These are phyloP conservation scores for Neurospora africana DNA, from an alignment of 495 filamentous ascomycete genomes.

Conservation along the genomic window DNA sequence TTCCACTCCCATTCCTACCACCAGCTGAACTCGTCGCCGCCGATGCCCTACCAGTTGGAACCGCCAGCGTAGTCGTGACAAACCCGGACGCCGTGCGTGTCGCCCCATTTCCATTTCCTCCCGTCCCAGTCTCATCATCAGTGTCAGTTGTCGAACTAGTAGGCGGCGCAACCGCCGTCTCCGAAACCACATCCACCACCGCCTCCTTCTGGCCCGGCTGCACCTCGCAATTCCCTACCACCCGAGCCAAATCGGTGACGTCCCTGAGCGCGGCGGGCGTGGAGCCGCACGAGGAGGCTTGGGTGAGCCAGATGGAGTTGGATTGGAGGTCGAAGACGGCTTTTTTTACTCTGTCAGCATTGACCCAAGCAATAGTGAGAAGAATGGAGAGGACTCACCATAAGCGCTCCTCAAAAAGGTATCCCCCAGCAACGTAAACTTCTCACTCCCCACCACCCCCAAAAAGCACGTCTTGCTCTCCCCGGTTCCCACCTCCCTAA, in stretches of 20 bases:
- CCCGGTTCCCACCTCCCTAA: constrained; percentile 38
- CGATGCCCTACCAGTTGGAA: not conserved
- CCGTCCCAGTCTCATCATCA: not conserved
- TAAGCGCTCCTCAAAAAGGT: constrained; percentile 90
- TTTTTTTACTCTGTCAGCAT: constrained; percentile 4
- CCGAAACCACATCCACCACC: not conserved
- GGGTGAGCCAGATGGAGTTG: constrained; percentile 33
- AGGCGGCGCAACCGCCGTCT: not conserved
- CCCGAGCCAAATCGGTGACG: constrained; percentile 7
- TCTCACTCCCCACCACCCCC: constrained; percentile 61
- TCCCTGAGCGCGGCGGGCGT: constrained; percentile 22
- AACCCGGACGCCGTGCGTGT: not conserved
- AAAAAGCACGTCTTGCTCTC: constrained; percentile 52
- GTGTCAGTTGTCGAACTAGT: not conserved
- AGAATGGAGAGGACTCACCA: constrained; percentile 28
- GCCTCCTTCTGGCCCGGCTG: not conserved
- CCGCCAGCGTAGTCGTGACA: not conserved
- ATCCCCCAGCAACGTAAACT: constrained; percentile 67
- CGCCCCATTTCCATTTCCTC: not conserved
- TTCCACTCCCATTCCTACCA: not conserved
- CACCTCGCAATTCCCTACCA: constrained; percentile 14
- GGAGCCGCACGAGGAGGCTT: constrained; percentile 36
- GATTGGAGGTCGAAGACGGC: constrained; percentile 39
- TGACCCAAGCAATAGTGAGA: not conserved
- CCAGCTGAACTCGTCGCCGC: not conserved